phyloP scores from a whole-genome alignment of 1,284 basidiomycete species.

The Microbotryum violaceum region DNA sequence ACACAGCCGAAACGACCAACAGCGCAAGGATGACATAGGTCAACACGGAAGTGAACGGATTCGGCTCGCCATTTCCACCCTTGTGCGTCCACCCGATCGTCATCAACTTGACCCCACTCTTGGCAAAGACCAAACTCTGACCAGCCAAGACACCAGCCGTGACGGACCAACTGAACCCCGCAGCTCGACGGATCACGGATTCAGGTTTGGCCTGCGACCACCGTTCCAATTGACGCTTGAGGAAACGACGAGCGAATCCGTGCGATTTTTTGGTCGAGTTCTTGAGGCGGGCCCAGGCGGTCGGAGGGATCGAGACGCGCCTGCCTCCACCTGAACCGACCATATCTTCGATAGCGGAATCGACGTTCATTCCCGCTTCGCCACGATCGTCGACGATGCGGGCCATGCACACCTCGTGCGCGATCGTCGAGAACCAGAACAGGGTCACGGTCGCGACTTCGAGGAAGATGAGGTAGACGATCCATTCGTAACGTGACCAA shows the following conservation, averaged over 20 bases:
- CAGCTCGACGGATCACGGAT: constrained; percentile 71
- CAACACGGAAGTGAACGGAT: constrained; percentile 62
- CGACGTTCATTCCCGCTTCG: constrained; percentile 14
- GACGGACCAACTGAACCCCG: constrained; percentile 87
- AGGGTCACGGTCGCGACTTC: constrained; percentile 54
- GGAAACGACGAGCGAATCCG: constrained; percentile 46
- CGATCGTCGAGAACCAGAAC: constrained; percentile 31
- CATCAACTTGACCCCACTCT: constrained; percentile 48
- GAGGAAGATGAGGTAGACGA: constrained; percentile 77
- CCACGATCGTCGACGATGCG: constrained; percentile 27
- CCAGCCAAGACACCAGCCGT: constrained; percentile 82
- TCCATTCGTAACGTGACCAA: constrained; percentile 77
- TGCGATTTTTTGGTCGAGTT: not conserved
- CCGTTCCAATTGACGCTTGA: constrained; percentile 58
- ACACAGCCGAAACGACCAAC: constrained; percentile 66
- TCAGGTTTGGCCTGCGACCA: constrained; percentile 74
- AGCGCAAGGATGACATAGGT: constrained; percentile 75
- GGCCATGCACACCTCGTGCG: constrained; percentile 29
- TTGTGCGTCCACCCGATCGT: constrained; percentile 3
- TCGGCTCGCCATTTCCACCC: constrained; percentile 20
- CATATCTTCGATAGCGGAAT: constrained; percentile 21
- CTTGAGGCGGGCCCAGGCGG: not conserved
- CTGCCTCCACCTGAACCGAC: constrained; percentile 26
- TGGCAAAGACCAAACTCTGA: constrained; percentile 81
- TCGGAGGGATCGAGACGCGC: constrained; percentile 6